Base-by-base conservation (phyloP, 2,329 filamentous ascomycete genomes). In the Penicillium brevicompactum region DNA sequence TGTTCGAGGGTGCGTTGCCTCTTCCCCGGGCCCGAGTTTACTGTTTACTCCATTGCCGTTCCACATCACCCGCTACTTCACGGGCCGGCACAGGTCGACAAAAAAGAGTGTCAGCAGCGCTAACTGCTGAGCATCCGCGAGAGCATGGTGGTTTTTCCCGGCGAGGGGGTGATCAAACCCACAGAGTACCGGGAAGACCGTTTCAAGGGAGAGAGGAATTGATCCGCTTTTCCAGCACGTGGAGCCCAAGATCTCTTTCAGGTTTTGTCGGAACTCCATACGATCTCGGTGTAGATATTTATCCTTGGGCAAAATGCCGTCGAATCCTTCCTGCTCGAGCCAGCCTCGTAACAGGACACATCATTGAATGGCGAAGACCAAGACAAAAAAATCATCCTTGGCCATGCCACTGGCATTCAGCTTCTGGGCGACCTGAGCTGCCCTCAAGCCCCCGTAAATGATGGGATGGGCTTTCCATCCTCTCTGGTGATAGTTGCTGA, bases 91-190 rank as follows among this genome's bases (percentile, higher is more conserved):
- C 1, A 52, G 45, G 11, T 53, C 34, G 32, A 49, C 6, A 8
- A 49, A 56, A 18, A 49, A 1, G 2, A 22, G 24, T 2, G 21
- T 6, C 18, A 56, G 18, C n/a, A 32, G 18, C 3, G 45, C 7
- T 16, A 49, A 27, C 21, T 49, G 49, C 40, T 41, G 24, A 4
- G 53, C 45, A 9, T 56, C 49, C 13, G 45, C 30, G 2, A 56
- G 22, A 11, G 53, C 49, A 46, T 45, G 40, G 38, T 56, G 44
- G 6, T 51, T 13, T 27, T 27, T 27, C 24, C 24, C 24, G 8
- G 5, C 1, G 24, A 27, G 24, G 24, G 24, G 24, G 8, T 27
- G 24, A 8, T 27, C 24, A 8, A 27, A 27, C 38, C 46, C 47
- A 9, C 45, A 55, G 10, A 55, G 31, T n/a, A 51, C 1, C 11